Conservation (phyloP, 202 grass and related monocot genomes). For the Cymbopogon flexuosus region DNA sequence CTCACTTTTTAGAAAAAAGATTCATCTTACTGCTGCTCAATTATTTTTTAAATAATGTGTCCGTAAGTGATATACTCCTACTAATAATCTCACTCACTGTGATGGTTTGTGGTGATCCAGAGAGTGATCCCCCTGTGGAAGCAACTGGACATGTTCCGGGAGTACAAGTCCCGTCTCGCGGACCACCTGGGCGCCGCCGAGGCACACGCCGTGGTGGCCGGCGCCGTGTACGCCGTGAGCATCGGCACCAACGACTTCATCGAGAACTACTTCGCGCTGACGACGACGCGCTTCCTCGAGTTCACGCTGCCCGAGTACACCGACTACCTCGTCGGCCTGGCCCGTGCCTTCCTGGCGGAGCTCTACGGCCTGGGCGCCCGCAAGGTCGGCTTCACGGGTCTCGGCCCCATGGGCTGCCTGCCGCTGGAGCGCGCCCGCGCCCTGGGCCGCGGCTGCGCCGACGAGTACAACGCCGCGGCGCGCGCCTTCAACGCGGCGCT, state of each 20-base stretch:
- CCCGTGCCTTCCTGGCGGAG: slow-evolving; percentile 40
- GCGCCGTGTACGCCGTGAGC: slow-evolving; percentile 59
- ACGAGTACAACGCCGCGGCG: slow-evolving; percentile 45
- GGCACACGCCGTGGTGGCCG: slow-evolving; percentile 35
- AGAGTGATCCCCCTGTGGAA: slow-evolving; percentile 56
- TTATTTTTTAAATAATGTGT: no score
- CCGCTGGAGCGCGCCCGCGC: slow-evolving; percentile 37
- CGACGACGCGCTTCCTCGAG: slow-evolving; percentile 36
- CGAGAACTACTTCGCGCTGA: slow-evolving; percentile 55
- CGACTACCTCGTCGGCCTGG: slow-evolving; percentile 32
- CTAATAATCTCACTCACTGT: not conserved
- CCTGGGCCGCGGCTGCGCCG: slow-evolving; percentile 21
- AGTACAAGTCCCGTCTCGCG: slow-evolving; percentile 45
- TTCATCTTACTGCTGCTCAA: no score
- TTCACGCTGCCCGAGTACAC: slow-evolving; percentile 41
- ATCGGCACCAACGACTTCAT: slow-evolving; percentile 78
- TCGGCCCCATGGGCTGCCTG: slow-evolving; percentile 51
- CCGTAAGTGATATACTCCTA: not conserved
- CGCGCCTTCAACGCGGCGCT: slow-evolving; percentile 50
- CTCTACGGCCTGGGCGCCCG: slow-evolving; percentile 55
- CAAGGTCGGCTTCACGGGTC: slow-evolving; percentile 50
- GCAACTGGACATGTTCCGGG: slow-evolving; percentile 54
- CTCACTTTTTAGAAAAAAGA: no score
- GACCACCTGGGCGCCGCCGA: slow-evolving; percentile 30
- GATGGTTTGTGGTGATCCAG: not conserved